Base-by-base conservation (phyloP, 2,329 filamentous ascomycete genomes). In the Fusarium algeriense region DNA sequence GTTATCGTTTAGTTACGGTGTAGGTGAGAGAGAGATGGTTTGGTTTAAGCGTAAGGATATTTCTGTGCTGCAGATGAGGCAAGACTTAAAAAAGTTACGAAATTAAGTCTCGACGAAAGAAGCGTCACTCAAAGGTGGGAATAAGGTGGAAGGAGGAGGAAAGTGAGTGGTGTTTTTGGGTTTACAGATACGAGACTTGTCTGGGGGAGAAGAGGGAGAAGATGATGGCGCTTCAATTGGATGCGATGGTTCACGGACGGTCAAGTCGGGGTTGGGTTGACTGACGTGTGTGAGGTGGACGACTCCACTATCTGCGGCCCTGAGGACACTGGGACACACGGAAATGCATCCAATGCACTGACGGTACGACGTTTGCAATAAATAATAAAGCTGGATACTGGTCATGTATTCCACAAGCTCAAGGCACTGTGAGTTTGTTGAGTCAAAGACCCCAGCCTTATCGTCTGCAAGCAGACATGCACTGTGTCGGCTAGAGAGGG, bases 231-330 rank as follows among this genome's bases (percentile, higher is more conserved):
- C 67, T 48, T 69, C 52, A 64, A 55, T 41, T 49, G 46, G 46
- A 43, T 44, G 59, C 69, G 50, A 54, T 62, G 53, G 66, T 70
- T 73, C 60, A 69, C 56, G 53, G 63, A 64, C 63, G 63, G 38
- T 35, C 48, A 50, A 26, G 52, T 61, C 54, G 58, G 64, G 73
- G 23, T 23, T 23, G 23, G 23, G 23, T 23, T 23, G 23, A 23
- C 73, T 75, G 73, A 73, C 67, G 69, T 74, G 73, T 71, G 62
- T 53, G 64, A 53, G 64, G 62, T 71, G 67, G 69, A 64, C 64
- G 58, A 70, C 68, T 68, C 64, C 62, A 67, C 64, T 67, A 53
- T 60, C 30, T 66, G 64, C 64, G 54, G 64, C 61, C 46, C 44
- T 61, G 61, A 43, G 60, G 54, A 60, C 59, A 70, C 61, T 62